These are phyloP conservation scores for Lithohypha guttulata DNA, from an alignment of 2,329 filamentous ascomycete genomes.

Conservation along the genomic window DNA sequence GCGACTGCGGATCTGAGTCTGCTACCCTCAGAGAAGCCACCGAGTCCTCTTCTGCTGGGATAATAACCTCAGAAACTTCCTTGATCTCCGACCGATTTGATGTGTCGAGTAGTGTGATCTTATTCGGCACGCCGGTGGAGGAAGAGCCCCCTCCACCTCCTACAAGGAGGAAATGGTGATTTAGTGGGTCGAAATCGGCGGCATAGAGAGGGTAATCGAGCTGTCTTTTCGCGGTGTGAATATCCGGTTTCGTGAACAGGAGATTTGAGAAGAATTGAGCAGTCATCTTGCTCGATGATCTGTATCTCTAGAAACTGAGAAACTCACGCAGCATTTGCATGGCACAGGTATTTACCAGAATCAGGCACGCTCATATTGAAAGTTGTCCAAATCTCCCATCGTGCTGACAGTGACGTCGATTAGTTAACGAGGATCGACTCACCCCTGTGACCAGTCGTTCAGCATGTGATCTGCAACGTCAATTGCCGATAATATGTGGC, in stretches of 20 bases:
- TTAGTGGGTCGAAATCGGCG: slow-evolving; percentile 75
- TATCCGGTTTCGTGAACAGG: slow-evolving; percentile 9
- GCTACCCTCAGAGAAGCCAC: slow-evolving; percentile 72
- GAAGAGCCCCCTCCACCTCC: slow-evolving; percentile 80
- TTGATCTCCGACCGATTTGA: slow-evolving; percentile 53
- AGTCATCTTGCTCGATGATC: slow-evolving; percentile 1
- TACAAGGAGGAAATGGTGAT: slow-evolving; percentile 65
- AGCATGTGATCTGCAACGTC: too few relatives aligned
- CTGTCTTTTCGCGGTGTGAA: slow-evolving; percentile 16
- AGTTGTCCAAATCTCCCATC: too few relatives aligned
- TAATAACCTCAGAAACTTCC: slow-evolving; percentile 59
- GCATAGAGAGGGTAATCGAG: slow-evolving; percentile 78
- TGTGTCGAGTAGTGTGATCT: slow-evolving; percentile 66
- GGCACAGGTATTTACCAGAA: too few relatives aligned
- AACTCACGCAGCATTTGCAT: too few relatives aligned
- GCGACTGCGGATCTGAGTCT: slow-evolving; percentile 42
- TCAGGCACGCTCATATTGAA: too few relatives aligned
- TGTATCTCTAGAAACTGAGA: too few relatives aligned
- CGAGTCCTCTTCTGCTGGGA: slow-evolving; percentile 77
- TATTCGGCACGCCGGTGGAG: slow-evolving; percentile 72
- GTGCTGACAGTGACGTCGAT: too few relatives aligned
- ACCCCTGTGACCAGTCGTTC: too few relatives aligned
- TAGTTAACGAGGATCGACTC: too few relatives aligned
- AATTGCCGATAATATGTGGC: too few relatives aligned
- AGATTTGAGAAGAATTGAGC: not conserved